Base-by-base conservation (phyloP, 2,329 filamentous ascomycete species). In the Byssochlamys sp. region DNA sequence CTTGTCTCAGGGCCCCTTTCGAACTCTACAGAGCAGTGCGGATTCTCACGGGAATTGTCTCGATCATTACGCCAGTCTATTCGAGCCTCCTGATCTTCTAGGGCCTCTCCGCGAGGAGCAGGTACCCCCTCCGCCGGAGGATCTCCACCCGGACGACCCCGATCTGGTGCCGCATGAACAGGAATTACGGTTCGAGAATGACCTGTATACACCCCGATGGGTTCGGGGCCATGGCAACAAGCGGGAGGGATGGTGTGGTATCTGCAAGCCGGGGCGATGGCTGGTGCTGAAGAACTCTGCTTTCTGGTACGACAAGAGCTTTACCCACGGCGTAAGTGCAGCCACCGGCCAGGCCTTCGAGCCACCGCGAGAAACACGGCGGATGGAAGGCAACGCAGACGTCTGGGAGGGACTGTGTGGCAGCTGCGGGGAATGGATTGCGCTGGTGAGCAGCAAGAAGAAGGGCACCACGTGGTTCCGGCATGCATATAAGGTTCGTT, bases 281-380 rank as follows among this genome's bases (percentile, higher is more conserved):
- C 81, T 92, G 56, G 89, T 91, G 14, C 78, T 95, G 59, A 95
- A 94, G 77, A 94, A 95, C 75, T 91, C 88, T 57, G 90, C 90
- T 5, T 95, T 90, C 71, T 95, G 90, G 90, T 95, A 95, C 72
- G 90, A 95, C 77, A 92, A 94, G 78, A 89, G 87, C 58, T 95
- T 94, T 71, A 90, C 88, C 1, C 90, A 95, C 68, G 90, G 90
- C 54, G 90, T 95, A 70, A 90, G 87, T 68, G 89, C 88, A 28
- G 86, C 88, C 3, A 92, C 89, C 0, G 89, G 90, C 26, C 85
- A 81, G 61, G 84, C 86, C 2, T 92, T 94, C 75, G 85, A 89
- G 69, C 85, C 88, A 63, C 90, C 90, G 2, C 83, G 87, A 60
- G 82, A 90, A 66, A 89, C 84, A 25, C 79, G 88, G 58, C 81